These are phyloP conservation scores for Gentiana dahurica DNA, from an alignment of 257 asterid species.

Conservation along the genomic window DNA sequence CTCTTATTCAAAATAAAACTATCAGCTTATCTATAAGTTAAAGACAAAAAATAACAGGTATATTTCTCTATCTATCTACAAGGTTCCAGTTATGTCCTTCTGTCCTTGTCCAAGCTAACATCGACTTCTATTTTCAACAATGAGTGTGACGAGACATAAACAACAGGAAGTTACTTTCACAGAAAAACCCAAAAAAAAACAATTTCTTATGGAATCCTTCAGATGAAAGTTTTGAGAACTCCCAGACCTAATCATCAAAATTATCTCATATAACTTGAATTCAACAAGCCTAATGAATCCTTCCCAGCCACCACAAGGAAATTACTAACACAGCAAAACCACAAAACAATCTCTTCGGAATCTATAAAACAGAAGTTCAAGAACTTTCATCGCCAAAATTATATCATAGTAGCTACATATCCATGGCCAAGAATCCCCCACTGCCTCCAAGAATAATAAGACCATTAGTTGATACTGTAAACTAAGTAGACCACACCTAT, in stretches of 20 bases:
- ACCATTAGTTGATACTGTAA: background rate
- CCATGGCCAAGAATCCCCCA: too few species aligned
- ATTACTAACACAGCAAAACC: background rate
- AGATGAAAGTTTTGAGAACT: background rate
- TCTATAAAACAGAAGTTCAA: background rate
- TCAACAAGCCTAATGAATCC: too few species aligned
- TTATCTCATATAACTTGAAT: background rate
- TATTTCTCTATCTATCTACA: background rate
- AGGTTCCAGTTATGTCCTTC: too few species aligned
- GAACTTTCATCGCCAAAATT: background rate
- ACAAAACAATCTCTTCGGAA: background rate
- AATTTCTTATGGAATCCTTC: background rate
- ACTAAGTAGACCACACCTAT: background rate
- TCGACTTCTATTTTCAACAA: background rate
- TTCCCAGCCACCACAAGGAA: too few species aligned
- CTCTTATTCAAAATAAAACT: background rate
- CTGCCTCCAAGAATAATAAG: too few species aligned
- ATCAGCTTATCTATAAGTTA: background rate
- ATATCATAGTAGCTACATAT: too few species aligned
- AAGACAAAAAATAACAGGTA: background rate
- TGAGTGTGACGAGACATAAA: too few species aligned
- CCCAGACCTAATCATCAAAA: background rate
- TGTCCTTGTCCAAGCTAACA: too few species aligned
- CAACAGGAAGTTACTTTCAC: background rate
- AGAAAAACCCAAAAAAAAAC: background rate